Conservation (phyloP, 208 protist genomes). For the Strigomonas culicis region DNA sequence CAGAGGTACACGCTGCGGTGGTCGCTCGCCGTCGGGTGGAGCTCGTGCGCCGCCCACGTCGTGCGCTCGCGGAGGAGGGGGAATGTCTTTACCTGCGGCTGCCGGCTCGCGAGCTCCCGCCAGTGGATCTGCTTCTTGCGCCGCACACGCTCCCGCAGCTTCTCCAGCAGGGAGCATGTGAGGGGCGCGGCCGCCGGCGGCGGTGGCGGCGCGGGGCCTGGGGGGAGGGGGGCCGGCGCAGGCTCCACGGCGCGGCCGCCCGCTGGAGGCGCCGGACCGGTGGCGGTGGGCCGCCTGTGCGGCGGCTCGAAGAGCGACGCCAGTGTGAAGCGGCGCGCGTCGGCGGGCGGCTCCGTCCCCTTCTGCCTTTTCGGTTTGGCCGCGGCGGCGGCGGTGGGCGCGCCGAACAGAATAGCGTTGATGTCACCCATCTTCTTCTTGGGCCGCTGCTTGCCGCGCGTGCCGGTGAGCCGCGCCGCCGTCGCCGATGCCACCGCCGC, state of each 20-base stretch:
- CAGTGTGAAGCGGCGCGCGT: neutral
- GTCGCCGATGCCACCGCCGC: neutral
- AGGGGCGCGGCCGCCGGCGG: neutral
- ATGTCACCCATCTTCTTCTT: no score
- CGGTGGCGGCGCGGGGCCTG: neutral
- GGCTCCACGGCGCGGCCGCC: neutral
- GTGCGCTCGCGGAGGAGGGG: neutral
- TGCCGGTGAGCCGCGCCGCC: neutral
- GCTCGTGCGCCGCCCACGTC: neutral
- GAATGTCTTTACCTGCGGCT: neutral
- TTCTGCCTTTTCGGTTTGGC: neutral
- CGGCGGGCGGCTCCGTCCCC: neutral
- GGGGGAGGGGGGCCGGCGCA: neutral
- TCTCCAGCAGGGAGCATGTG: constrained; percentile 1
- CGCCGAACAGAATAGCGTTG: no score
- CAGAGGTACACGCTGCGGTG: constrained; percentile 33
- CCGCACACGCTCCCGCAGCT: neutral
- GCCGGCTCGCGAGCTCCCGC: neutral
- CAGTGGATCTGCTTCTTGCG: constrained; percentile 1
- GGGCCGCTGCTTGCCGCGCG: no score
- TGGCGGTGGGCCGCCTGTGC: neutral
- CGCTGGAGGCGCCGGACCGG: neutral
- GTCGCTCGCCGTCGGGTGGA: neutral
- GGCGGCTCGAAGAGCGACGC: neutral
- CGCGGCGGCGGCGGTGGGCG: no score